Percentiles rank a stretch among this genome's conserved stretches.
Conservation (phyloP, 352 stramenopile species). For the Globisporangium emineosum region DNA sequence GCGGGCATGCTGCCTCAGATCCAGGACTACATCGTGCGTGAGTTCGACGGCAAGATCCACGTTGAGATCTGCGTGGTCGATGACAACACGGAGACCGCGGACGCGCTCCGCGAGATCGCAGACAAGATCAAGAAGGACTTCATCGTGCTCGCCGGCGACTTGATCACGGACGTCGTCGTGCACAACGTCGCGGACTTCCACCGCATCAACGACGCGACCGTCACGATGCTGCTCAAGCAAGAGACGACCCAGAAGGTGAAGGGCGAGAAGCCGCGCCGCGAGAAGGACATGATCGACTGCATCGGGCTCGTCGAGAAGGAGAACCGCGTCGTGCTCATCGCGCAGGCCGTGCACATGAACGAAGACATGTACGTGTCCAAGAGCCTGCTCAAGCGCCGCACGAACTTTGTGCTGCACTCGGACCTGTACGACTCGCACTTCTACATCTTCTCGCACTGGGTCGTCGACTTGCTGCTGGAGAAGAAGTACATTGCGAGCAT, state of each 20-base stretch:
- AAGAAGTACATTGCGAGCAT: conserved; percentile 87
- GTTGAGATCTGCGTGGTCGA: conserved; percentile 71
- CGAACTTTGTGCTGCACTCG: conserved; percentile 71
- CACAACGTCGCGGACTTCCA: conserved; percentile 82
- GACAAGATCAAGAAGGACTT: conserved; percentile 84
- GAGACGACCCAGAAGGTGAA: conserved; percentile 43
- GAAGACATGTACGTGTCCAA: conserved; percentile 80
- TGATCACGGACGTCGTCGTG: conserved; percentile 77
- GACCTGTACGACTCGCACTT: conserved; percentile 82
- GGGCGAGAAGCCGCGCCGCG: conserved; percentile 65
- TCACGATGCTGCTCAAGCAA: conserved; percentile 81
- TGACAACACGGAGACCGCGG: conserved; percentile 70
- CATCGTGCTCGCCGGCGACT: conserved; percentile 74
- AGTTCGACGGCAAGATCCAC: conserved; percentile 82
- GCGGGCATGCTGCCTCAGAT: conserved; percentile 55
- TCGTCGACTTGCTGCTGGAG: conserved; percentile 69
- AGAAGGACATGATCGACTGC: conserved; percentile 84
- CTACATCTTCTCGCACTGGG: conserved; percentile 86
- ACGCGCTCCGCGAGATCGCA: conserved; percentile 62
- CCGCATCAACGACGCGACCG: conserved; percentile 76
- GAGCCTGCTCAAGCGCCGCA: conserved; percentile 67
- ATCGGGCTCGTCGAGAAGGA: conserved; percentile 68
- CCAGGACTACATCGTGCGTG: conserved; percentile 74
- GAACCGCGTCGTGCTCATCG: conserved; percentile 65
- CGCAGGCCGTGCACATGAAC: conserved; percentile 77